Base-by-base conservation (phyloP, 768 basidiomycete species). In the Hygrocybe coccinea region DNA sequence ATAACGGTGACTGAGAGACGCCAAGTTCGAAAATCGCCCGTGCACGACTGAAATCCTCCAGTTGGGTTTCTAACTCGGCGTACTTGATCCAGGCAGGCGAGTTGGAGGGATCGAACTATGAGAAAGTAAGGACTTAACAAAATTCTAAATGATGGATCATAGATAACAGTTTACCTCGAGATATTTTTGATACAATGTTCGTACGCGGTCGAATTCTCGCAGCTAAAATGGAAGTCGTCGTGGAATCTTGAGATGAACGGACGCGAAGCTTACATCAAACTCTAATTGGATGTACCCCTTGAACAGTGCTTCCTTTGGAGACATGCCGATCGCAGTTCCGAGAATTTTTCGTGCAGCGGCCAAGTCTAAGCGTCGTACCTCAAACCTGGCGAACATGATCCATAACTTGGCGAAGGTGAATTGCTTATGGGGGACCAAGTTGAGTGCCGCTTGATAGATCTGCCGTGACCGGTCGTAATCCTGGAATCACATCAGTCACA, bases 371-470 rank as follows among this genome's bases (percentile, higher is more conserved):
- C 82, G 81, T 44, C 97, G 82, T 7, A 97, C 74, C 70, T 98
- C 97, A 61, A 98, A 98, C 60, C 87, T 84, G 5, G 95, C 92
- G 61, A 87, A 95, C 75, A 89, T 81, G 17, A 90, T 69, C 97
- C 97, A 99, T 10, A 98, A 74, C 72, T 99, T 99, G 2, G 97
- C 91, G 62, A 99, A 99, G 0, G 97, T 97, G 70, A 99, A 99
- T 56, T 86, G 83, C 66, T 95, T 95, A 69, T 99, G 95, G 0
- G 97, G 97, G 2, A 97, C 86, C 21, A 98, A 84, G 56, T 81
- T 80, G 52, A 95, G 72, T 5, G 87, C 91, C 0, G 93, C 94
- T 69, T 92, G 87, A 72, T 94, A 98, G 33, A 99, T 87, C 64
- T 97, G 90, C 49, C 94, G 81, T 22, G 91, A 79, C 2, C 97